Base-by-base conservation (phyloP, 208 protist species). In the Porcisia hertigi region DNA sequence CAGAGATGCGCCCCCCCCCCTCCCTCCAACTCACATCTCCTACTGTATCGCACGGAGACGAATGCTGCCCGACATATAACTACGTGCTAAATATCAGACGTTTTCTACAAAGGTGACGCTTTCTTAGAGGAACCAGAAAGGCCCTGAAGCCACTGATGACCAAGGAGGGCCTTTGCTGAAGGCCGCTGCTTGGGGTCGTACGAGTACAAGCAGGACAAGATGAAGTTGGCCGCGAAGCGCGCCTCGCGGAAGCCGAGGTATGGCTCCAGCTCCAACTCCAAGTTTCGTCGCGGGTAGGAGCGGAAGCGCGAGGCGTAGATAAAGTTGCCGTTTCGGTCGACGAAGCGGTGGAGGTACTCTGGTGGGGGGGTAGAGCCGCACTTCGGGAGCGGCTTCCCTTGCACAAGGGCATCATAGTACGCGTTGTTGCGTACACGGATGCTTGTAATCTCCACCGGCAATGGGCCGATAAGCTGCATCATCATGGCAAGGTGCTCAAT, bases 401-500 rank as follows among this genome's bases (percentile, higher is more conserved):
- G 45, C 3, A 66, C 53, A 0, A 75, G 8, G 0, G 77, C 78
- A 47, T 81, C 81, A 79, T 89, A 84, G 82, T 86, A 81, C 69
- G 43, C 75, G 67, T 86, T 84, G 77, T 84, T 76, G 65, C 63
- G 76, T 45, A 81, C 73, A 3, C 85, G 85, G 53, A 92, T 79
- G 65, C 71, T 36, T 18, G 88, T 86, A 36, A 95, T 92, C 18
- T 89, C 79, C 6, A 67, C 18, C 3, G 92, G 89, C 9, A 94
- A 76, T 43, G 86, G 86, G 2, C 92, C 92, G 47, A 96, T 69
- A 6, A 96, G 77, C 83, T 94, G 89, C 88, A 94, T 93, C 74
- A 97, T 94, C 86, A 97, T 93, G 20, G 87, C 86, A 20, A 93
- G 72, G 63, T 94, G 90, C 72, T 94, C 90, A 20, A 92, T 77